phyloP scores from a whole-genome alignment of 257 asterid genomes.

The Salvia hispanica region DNA sequence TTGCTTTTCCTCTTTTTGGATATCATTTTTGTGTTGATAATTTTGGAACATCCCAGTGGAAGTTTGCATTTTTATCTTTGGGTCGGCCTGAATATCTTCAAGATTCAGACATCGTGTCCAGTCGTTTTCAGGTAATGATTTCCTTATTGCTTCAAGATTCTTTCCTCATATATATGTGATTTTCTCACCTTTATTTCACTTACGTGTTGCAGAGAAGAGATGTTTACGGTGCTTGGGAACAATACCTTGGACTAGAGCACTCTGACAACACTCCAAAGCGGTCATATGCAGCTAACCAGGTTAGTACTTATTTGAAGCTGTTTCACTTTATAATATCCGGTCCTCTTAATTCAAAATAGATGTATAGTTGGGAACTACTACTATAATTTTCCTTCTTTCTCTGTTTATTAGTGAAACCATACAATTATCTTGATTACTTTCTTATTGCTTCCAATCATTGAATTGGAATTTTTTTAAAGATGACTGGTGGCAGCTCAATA shows the following conservation, averaged over 20 bases:
- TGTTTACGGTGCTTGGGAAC: slow-evolving; percentile 75
- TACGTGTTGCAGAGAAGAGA: slow-evolving; percentile 57
- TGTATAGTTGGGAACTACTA: no score
- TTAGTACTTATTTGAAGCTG: slow-evolving; percentile 24
- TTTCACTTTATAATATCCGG: no score
- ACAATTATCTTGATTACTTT: no score
- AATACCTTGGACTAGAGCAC: slow-evolving; percentile 74
- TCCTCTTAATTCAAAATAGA: no score
- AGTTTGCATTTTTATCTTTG: slow-evolving; percentile 63
- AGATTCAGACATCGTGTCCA: slow-evolving; percentile 58
- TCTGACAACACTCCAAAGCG: slow-evolving; percentile 67
- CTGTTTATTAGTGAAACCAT: no score
- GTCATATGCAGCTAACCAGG: slow-evolving; percentile 66
- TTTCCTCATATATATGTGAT: slow-evolving; percentile 3
- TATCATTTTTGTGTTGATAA: slow-evolving; percentile 13
- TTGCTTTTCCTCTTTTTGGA: neutral
- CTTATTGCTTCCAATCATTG: no score
- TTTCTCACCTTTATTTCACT: slow-evolving; percentile 21
- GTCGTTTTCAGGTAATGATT: slow-evolving; percentile 57
- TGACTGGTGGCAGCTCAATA: no score
- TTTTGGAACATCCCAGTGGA: slow-evolving; percentile 52
- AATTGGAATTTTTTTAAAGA: no score
- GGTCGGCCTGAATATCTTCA: slow-evolving; percentile 70
- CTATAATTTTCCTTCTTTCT: no score
- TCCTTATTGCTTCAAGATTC: neutral